Evolutionary conservation across 352 stramenopile species (phyloP).

Genomic region (Globisporangium acanthophoron): DNA sequence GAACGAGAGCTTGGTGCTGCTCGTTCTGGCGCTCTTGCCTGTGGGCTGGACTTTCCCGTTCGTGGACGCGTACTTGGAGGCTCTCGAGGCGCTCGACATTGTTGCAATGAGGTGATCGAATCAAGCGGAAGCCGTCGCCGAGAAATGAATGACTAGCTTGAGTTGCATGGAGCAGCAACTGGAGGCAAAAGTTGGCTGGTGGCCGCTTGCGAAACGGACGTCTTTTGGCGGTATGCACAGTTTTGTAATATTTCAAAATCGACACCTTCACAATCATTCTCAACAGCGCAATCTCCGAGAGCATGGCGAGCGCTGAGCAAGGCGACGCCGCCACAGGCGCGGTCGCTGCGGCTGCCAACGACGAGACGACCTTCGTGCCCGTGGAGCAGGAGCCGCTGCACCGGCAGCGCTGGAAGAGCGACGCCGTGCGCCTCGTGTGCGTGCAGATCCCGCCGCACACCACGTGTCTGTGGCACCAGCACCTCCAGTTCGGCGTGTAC

Average conservation of each 20-base stretch:
- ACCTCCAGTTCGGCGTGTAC: conserved; percentile 44
- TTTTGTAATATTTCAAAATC: no score
- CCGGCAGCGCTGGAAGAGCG: conserved; percentile 33
- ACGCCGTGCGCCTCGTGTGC: conserved; percentile 27
- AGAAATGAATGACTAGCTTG: no score
- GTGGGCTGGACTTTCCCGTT: neutral
- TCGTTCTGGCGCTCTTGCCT: neutral
- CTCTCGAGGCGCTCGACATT: no score
- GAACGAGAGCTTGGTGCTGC: neutral
- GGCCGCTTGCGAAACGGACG: no score
- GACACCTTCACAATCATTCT: neutral
- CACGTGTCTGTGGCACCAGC: conserved; percentile 39
- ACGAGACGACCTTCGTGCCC: conserved; percentile 26
- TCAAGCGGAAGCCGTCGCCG: no score
- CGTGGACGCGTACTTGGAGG: no score
- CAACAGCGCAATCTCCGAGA: neutral
- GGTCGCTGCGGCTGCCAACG: neutral
- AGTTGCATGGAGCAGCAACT: no score
- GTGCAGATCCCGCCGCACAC: conserved; percentile 32
- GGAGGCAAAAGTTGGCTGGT: no score
- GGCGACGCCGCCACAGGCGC: neutral
- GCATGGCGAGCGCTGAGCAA: neutral
- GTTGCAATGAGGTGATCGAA: no score
- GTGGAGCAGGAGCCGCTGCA: conserved; percentile 46
- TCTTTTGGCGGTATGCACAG: no score